phyloP scores from a whole-genome alignment of 179 eudicot genomes.

The Silene noctiflora region DNA sequence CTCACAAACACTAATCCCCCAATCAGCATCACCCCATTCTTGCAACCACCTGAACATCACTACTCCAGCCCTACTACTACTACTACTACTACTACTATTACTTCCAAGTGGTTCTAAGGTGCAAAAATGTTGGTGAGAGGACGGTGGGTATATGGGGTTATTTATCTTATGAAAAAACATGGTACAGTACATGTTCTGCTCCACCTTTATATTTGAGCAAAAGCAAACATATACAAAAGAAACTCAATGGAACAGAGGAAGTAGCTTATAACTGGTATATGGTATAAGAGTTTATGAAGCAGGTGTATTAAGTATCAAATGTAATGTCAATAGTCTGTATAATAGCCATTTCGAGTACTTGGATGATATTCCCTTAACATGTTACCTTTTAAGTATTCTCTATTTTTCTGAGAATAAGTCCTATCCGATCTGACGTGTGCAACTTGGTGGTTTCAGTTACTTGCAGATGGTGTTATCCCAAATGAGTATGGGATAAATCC shows the following conservation, averaged over 20 bases:
- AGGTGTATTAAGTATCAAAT: background rate
- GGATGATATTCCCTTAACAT: background rate
- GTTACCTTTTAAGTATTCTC: background rate
- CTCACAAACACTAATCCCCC: background rate
- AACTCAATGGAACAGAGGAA: background rate
- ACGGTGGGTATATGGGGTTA: background rate
- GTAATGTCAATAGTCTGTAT: background rate
- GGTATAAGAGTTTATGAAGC: background rate
- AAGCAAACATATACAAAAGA: background rate
- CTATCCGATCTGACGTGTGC: constrained; percentile 17
- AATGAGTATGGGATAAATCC: constrained; percentile 98
- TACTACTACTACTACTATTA: background rate
- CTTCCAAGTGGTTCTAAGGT: background rate
- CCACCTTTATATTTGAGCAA: background rate
- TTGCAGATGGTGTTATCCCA: constrained; percentile 97
- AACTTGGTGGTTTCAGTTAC: constrained; percentile 53
- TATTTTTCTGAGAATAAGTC: background rate
- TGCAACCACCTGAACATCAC: background rate
- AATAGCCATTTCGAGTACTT: background rate
- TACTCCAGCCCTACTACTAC: background rate
- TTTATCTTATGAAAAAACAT: background rate
- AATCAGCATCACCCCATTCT: background rate
- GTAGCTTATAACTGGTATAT: background rate
- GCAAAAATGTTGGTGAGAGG: background rate
- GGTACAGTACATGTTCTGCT: background rate